A percentile compares a stretch with the other conserved stretches of the same genome.
phyloP scores from a whole-genome alignment of 2,329 filamentous ascomycete species.

The Colletotrichum echinochloae region DNA sequence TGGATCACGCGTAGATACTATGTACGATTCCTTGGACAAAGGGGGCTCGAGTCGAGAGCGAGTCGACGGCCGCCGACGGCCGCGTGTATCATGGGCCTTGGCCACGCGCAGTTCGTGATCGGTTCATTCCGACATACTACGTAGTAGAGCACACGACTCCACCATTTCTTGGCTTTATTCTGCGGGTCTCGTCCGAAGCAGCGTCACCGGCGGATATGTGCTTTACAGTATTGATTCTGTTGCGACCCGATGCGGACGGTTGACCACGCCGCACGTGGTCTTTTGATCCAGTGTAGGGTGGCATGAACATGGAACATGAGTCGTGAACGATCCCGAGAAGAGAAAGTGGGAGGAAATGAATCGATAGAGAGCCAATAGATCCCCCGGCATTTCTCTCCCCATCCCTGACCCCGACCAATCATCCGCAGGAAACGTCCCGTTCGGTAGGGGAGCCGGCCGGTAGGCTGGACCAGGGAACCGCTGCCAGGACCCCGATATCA shows the following conservation, averaged over 20 bases:
- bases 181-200: too few species aligned
- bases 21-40: neutral
- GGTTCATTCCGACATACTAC: constrained; percentile 5
- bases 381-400: neutral
- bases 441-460: too few species aligned
- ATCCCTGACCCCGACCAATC: neutral
- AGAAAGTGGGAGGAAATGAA: too few species aligned
- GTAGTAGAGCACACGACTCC: neutral
- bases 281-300: too few species aligned
- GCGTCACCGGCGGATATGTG: too few species aligned
- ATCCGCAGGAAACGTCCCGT: neutral
- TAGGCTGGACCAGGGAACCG: neutral
- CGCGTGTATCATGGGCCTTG: neutral
- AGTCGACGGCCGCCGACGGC: constrained; percentile 16
- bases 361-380: neutral
- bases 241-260: neutral
- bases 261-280: neutral
- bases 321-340: neutral
- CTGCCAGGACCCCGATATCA: neutral
- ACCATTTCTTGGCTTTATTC: constrained; percentile 24
- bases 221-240: neutral
- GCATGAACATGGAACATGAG: constrained; percentile 3
- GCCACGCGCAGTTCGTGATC: neutral
- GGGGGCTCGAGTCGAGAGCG: neutral
- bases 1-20: too few species aligned